Evolutionary conservation across 108 stramenopile genomes (phyloP), one percentile per base, ranked within the genome.

Genomic region (Cyclotella choctawhatcheeana): DNA sequence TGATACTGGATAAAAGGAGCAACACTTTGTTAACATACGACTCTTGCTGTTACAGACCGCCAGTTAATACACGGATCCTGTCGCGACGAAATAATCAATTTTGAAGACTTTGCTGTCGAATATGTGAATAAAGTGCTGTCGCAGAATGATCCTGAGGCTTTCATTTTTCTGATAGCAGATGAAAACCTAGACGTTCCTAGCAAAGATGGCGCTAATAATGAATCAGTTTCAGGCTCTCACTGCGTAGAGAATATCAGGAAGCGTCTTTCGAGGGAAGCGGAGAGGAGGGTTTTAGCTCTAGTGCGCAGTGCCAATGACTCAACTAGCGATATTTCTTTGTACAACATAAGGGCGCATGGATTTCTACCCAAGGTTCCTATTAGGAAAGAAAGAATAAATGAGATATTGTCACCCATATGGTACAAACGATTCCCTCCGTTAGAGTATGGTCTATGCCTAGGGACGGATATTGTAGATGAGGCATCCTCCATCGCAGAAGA

Each of bases 231-330:
- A n/a, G 89, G 89, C 8, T 90, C 89, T 17, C 48, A 71, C 29
- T 53, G 71, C n/a, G 78, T 82, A 13, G 71, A 78, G 37, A 78
- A 52, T 25, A 77, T 82, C 20, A 33, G 81, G 51, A 34, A 44
- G 27, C 81, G 58, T n/a, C 25, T 82, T 7, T 35, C 73, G 5
- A 71, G 63, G 5, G 71, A 77, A 55, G 70, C 77, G 37, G 81
- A 82, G 64, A 55, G 45, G 18, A 25, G 12, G 3, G 48, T 82
- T 20, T 29, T 77, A n/a, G 64, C 86, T 1, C 64, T 90, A 25
- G 73, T 90, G 26, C 79, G 89, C 26, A 79, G 76, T 33, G 89
- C 89, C 17, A 90, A 90, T 69, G 89, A 90, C 65, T 86, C 86
- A 7, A 44, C 69, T 30, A 72, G 72, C 22, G 89, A 90, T 63